These are phyloP conservation scores for Picocystis sp. DNA, from an alignment of 163 green algal species.

Conservation along the genomic window DNA sequence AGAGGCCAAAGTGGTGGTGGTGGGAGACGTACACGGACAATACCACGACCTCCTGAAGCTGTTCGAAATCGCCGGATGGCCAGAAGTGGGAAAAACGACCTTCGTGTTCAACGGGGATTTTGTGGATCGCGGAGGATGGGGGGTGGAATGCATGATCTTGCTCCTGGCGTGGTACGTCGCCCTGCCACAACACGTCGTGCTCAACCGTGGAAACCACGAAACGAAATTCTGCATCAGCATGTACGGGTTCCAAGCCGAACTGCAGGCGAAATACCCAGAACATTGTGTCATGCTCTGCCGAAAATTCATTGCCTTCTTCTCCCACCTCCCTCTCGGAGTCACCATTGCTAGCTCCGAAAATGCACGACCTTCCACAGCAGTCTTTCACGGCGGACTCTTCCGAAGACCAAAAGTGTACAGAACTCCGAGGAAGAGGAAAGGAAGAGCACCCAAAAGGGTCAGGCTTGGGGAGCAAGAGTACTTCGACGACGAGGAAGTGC, in stretches of 20 bases:
- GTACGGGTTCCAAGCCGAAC: slow-evolving; percentile 84
- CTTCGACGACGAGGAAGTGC: slow-evolving; percentile 1
- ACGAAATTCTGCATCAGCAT: slow-evolving; percentile 57
- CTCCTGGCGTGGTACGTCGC: slow-evolving; percentile 6
- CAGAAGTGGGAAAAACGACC: slow-evolving; percentile 7
- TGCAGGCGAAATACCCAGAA: slow-evolving; percentile 57
- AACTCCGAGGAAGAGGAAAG: slow-evolving; percentile 1
- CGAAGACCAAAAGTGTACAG: slow-evolving; percentile 3
- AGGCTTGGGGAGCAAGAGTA: neutral
- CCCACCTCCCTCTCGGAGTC: slow-evolving; percentile 52
- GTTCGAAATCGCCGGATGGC: too few species aligned
- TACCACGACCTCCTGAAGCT: slow-evolving; percentile 70
- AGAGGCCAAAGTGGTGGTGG: slow-evolving; percentile 23
- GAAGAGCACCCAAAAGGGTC: slow-evolving; percentile 23
- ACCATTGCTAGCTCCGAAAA: slow-evolving; percentile 31
- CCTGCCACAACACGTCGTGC: slow-evolving; percentile 26
- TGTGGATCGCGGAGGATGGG: slow-evolving; percentile 93
- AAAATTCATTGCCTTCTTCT: slow-evolving; percentile 32
- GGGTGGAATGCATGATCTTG: slow-evolving; percentile 51
- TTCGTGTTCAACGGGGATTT: slow-evolving; percentile 87
- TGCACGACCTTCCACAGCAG: slow-evolving; percentile 24
- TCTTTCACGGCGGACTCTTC: slow-evolving; percentile 70
- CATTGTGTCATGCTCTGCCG: neutral
- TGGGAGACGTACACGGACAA: slow-evolving; percentile 90
- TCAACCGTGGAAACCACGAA: slow-evolving; percentile 93